Conservation (phyloP, 2,329 filamentous ascomycete species). For the Karstenula rhodostoma region DNA sequence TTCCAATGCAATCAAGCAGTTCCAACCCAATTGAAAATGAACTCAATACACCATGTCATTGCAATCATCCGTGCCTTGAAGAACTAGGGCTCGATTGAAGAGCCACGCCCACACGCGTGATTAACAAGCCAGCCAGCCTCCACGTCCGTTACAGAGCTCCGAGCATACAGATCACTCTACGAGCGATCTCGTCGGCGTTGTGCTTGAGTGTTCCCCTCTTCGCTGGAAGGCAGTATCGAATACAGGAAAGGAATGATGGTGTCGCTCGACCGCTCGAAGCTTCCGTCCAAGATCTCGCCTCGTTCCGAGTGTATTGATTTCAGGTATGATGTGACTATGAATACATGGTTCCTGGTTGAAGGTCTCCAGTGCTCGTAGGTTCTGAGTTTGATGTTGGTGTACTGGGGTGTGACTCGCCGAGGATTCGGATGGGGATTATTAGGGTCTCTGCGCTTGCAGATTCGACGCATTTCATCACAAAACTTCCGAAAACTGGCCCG, state of each 20-base stretch:
- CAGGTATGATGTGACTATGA: not conserved
- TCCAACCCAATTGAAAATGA: not conserved
- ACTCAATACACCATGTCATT: not conserved
- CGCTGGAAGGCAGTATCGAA: not conserved
- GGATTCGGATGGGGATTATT: not conserved
- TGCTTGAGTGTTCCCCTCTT: not conserved
- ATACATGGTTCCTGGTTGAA: not conserved
- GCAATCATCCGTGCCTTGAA: not conserved
- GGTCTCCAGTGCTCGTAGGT: not conserved
- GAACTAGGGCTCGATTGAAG: not conserved
- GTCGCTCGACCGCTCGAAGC: not conserved
- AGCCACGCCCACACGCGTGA: not conserved
- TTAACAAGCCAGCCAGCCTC: not conserved
- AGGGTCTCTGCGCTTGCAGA: not conserved
- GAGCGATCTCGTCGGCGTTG: no score
- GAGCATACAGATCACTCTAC: not conserved
- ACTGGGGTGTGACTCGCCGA: not conserved
- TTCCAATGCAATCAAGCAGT: not conserved
- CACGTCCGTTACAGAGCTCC: not conserved
- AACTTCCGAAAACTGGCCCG: not conserved
- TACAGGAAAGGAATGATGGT: not conserved
- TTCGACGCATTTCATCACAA: not conserved
- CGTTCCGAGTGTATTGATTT: not conserved
- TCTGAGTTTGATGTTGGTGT: not conserved
- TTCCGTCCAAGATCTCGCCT: not conserved